phyloP scores from a whole-genome alignment of 164 flowering plant genomes.

The Litsea cubeba region DNA sequence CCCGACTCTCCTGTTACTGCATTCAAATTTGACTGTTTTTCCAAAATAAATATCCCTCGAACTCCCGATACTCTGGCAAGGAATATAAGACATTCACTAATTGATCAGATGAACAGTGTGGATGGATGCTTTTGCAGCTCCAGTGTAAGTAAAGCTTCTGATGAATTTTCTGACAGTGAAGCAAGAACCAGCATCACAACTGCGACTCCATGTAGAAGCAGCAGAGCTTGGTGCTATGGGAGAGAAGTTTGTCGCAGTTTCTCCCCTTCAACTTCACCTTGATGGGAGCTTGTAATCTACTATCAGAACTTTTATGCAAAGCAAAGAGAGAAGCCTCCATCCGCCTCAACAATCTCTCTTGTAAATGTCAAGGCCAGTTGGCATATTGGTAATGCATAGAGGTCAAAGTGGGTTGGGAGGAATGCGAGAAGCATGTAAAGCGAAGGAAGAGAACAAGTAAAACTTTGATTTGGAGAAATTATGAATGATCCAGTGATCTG shows the following conservation, averaged over 20 bases:
- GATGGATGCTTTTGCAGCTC: constrained; percentile 26
- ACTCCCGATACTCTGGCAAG: constrained; percentile 14
- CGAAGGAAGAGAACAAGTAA: too few species aligned
- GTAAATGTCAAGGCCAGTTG: neutral
- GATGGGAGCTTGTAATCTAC: constrained; percentile 8
- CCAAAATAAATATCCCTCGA: constrained; percentile 24
- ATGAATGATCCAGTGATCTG: too few species aligned
- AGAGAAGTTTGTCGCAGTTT: constrained; percentile 42
- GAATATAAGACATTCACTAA: constrained; percentile 37
- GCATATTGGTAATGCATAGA: too few species aligned
- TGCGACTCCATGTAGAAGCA: constrained; percentile 44
- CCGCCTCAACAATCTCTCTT: neutral
- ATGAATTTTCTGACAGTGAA: constrained; percentile 21
- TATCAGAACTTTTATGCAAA: neutral
- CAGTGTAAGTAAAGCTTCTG: constrained; percentile 17
- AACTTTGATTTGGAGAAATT: too few species aligned
- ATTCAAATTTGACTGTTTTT: constrained; percentile 20
- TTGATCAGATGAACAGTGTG: constrained; percentile 43
- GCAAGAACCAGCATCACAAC: constrained; percentile 34
- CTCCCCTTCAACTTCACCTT: constrained; percentile 44
- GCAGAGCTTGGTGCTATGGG: constrained; percentile 60
- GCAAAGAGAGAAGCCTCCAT: neutral
- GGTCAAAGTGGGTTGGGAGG: too few species aligned
- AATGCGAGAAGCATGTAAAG: too few species aligned
- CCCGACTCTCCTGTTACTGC: constrained; percentile 47